Base-by-base conservation (phyloP, 305 asterid species). In the Fraxinus floribunda region DNA sequence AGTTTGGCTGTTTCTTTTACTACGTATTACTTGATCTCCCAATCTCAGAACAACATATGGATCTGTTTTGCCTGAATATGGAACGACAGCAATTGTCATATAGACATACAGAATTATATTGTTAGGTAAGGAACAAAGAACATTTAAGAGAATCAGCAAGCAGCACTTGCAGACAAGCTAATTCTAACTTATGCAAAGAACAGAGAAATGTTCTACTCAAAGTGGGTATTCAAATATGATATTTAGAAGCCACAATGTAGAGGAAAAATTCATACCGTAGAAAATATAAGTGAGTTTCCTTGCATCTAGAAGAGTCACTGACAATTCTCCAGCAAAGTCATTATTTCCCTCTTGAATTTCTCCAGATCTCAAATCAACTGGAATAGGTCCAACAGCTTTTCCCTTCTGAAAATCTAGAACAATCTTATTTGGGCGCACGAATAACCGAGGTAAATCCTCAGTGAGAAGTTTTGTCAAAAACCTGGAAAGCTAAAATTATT, bases 381-480 rank as follows among this genome's bases (percentile, higher is more conserved):
- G 91, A 86, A 91, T 90, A 60, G 97, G 93, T n/a, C 92, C 93
- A 72, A 92, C 95, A 80, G 98, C 88, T 87, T 88, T 90, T 52
- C 94, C 98, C 85, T 91, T 96, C 87, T 94, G 97, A 86, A 96
- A 94, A 88, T 96, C 95, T 41, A 96, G 88, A 76, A 94, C 98
- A 85, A 96, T 93, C 85, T 96, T 96, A 84, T 92, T 96, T 10
- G 99, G 99, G 55, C 99, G 98, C 83, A 96, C 99, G 83, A 96
- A 96, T 83, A 96, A 90, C 83, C 89, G 91, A 55, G 99, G 99
- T 85, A 96, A 87, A 87, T 96, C 99, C 92, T 90, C 97, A 0
- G 99, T 93, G 79, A 96, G 95, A 88, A 96, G 98, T 86, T 96
- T 94, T 9, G 86, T 94, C 89, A 94, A 82, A 84, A 96, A 96